These are phyloP conservation scores for Arabis hirsuta DNA, from an alignment of 345 rosid genomes.

Conservation along the genomic window DNA sequence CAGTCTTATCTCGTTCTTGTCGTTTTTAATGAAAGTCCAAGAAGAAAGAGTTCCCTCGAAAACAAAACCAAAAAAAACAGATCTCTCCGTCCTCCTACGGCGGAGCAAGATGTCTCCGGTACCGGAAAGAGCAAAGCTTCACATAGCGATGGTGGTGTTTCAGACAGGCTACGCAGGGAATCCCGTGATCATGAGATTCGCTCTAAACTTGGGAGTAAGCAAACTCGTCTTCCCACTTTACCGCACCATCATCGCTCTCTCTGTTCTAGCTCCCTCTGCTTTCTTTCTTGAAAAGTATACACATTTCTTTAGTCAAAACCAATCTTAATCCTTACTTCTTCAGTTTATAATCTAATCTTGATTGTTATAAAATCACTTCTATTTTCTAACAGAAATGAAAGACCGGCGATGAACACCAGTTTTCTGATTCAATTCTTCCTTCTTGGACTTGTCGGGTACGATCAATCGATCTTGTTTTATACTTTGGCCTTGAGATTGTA, in stretches of 20 bases:
- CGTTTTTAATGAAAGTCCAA: conserved; percentile 26
- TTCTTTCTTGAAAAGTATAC: conserved; percentile 67
- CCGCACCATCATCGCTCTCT: conserved; percentile 66
- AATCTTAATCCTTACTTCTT: background rate
- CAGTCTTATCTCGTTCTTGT: conserved; percentile 36
- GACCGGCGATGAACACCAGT: conserved; percentile 50
- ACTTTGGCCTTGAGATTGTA: background rate
- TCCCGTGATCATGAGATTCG: conserved; percentile 64
- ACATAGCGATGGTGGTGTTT: conserved; percentile 64
- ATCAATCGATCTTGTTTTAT: background rate
- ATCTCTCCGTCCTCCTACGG: conserved; percentile 18
- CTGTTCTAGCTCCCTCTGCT: conserved; percentile 63
- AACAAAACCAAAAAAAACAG: background rate
- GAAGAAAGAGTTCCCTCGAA: background rate
- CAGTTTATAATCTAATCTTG: background rate
- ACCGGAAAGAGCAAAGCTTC: conserved; percentile 59
- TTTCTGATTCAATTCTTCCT: conserved; percentile 64
- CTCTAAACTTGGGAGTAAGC: conserved; percentile 75
- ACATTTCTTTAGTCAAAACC: background rate
- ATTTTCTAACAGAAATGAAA: conserved; percentile 51
- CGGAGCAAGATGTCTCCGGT: conserved; percentile 31
- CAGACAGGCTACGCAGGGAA: conserved; percentile 72
- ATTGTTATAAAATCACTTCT: background rate
- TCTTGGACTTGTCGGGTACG: conserved; percentile 69
- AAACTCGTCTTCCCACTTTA: conserved; percentile 72